Evolutionary conservation across 2,329 filamentous ascomycete species (phyloP).

Genomic region (Alternaria tenuissima): DNA sequence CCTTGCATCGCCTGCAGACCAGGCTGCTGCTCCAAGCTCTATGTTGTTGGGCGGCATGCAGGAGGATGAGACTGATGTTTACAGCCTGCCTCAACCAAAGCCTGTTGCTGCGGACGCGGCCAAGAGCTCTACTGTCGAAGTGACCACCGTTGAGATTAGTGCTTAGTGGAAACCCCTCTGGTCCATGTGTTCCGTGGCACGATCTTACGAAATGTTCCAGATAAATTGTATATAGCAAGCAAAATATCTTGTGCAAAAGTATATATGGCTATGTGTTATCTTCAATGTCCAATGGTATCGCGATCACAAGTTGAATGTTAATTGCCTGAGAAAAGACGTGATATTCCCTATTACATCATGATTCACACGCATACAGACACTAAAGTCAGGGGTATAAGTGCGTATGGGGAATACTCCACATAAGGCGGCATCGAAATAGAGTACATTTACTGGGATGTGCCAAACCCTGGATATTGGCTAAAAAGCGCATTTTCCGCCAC

Average conservation of each 20-base stretch:
- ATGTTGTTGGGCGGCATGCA: slow-evolving; percentile 15
- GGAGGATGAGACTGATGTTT: slow-evolving; percentile 14
- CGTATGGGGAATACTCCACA: neutral
- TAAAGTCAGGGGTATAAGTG: neutral
- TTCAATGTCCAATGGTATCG: neutral
- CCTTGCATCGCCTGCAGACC: slow-evolving; percentile 21
- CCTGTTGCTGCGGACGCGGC: neutral
- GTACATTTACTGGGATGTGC: neutral
- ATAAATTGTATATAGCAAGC: slow-evolving; percentile 1
- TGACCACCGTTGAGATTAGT: slow-evolving; percentile 11
- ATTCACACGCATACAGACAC: neutral
- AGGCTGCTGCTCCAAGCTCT: slow-evolving; percentile 14
- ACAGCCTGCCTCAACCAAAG: neutral
- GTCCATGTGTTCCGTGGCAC: neutral
- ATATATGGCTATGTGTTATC: neutral
- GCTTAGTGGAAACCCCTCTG: neutral
- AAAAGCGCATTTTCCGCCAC: neutral
- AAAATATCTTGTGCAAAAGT: neutral
- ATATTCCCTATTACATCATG: neutral
- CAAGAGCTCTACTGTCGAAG: slow-evolving; percentile 3
- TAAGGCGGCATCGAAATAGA: neutral
- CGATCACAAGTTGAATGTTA: neutral
- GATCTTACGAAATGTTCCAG: neutral
- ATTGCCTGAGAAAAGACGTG: neutral
- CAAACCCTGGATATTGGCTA: neutral